phyloP scores from a whole-genome alignment of 2,329 filamentous ascomycete species.

The Bipolaris oryzae region DNA sequence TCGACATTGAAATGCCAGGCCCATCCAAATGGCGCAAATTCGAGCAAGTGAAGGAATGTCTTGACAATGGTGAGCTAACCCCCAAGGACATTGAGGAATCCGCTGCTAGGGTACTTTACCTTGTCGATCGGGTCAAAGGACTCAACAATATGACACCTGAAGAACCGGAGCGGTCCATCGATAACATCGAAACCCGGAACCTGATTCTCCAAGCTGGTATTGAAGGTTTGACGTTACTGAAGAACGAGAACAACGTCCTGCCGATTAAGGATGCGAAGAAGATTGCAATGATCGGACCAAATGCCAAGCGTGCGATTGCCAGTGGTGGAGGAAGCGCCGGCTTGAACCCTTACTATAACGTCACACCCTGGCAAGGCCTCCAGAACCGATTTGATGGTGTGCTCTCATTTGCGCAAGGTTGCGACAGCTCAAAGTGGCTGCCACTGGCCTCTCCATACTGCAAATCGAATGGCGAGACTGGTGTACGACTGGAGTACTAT shows the following conservation, averaged over 20 bases:
- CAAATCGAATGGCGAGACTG: slow-evolving; percentile 62
- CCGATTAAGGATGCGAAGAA: slow-evolving; percentile 64
- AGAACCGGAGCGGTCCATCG: slow-evolving; percentile 61
- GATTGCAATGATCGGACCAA: slow-evolving; percentile 70
- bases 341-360: slow-evolving; percentile 71
- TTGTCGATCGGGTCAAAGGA: slow-evolving; percentile 67
- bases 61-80: slow-evolving; percentile 49
- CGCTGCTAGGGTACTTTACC: slow-evolving; percentile 65
- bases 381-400: slow-evolving; percentile 60
- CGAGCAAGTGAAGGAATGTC: slow-evolving; percentile 42
- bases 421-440: slow-evolving; percentile 69
- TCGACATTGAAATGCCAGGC: slow-evolving; percentile 51
- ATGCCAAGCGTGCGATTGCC: slow-evolving; percentile 70
- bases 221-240: slow-evolving; percentile 68
- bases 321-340: slow-evolving; percentile 71
- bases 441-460: slow-evolving; percentile 67
- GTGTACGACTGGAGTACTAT: slow-evolving; percentile 69
- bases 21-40: slow-evolving; percentile 49
- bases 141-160: slow-evolving; percentile 61
- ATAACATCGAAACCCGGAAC: slow-evolving; percentile 60
- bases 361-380: slow-evolving; percentile 68
- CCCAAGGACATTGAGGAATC: slow-evolving; percentile 56
- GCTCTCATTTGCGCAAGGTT: slow-evolving; percentile 66
- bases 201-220: slow-evolving; percentile 67
- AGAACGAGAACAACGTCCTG: slow-evolving; percentile 65